Evolutionary conservation across 2,329 filamentous ascomycete genomes (phyloP).

Genomic region (Aspergillus sojae): DNA sequence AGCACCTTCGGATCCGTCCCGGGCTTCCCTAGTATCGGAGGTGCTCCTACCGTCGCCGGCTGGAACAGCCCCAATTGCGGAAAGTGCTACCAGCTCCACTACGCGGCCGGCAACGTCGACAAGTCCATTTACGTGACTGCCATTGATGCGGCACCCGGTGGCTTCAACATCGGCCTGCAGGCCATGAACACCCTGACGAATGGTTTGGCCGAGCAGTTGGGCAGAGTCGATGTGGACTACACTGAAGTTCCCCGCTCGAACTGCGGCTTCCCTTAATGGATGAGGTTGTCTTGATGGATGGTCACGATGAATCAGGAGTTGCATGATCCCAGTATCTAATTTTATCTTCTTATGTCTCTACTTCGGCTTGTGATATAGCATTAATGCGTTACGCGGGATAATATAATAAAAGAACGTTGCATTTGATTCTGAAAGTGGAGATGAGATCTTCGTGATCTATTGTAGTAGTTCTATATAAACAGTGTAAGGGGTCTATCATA

Average conservation of each 20-base stretch:
- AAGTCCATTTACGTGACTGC: slow-evolving; percentile 52
- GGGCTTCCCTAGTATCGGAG: slow-evolving; percentile 53
- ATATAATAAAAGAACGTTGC: slow-evolving; percentile 1
- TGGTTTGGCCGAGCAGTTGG: slow-evolving; percentile 46
- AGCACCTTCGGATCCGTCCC: slow-evolving; percentile 49
- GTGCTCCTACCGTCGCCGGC: slow-evolving; percentile 49
- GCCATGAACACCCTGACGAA: slow-evolving; percentile 56
- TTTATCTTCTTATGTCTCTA: background rate
- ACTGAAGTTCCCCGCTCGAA: slow-evolving; percentile 21
- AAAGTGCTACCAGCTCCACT: slow-evolving; percentile 55
- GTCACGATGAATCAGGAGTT: slow-evolving; percentile 5
- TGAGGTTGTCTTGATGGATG: background rate
- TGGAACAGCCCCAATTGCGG: slow-evolving; percentile 55
- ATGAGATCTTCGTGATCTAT: slow-evolving; percentile 2
- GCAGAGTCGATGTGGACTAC: slow-evolving; percentile 43
- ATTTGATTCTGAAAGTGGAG: background rate
- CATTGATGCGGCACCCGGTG: slow-evolving; percentile 48
- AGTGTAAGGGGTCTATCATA: background rate
- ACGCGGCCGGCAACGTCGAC: slow-evolving; percentile 40
- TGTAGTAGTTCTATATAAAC: background rate
- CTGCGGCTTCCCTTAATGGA: slow-evolving; percentile 12
- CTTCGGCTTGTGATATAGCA: slow-evolving; percentile 1
- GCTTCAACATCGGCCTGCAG: slow-evolving; percentile 53
- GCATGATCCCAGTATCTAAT: background rate
- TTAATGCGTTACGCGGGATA: slow-evolving; percentile 4